Evolutionary conservation across 2,329 filamentous ascomycete species (phyloP).

Genomic region (Ciborinia camelliae): DNA sequence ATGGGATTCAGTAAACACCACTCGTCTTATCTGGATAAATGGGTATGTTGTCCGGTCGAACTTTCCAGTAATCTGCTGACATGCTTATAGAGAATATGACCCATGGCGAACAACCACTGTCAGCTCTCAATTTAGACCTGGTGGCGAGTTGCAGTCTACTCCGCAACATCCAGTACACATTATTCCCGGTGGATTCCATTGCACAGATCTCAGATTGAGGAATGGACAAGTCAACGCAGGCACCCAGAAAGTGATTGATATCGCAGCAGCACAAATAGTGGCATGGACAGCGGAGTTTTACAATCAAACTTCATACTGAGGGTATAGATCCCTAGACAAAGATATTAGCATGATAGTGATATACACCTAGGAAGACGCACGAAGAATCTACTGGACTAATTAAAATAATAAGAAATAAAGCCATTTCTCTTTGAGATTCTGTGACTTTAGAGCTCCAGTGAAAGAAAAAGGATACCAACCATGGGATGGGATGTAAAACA

Average conservation of each 20-base stretch:
- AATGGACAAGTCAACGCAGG: constrained; percentile 48
- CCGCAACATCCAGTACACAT: constrained; percentile 49
- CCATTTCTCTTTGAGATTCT: not conserved
- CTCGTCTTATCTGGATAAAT: constrained; percentile 56
- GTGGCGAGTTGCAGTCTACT: constrained; percentile 50
- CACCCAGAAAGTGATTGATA: constrained; percentile 48
- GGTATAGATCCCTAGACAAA: not conserved
- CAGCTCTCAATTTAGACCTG: constrained; percentile 50
- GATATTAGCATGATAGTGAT: constrained; percentile 8
- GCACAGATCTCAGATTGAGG: constrained; percentile 48
- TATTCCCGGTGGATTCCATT: constrained; percentile 53
- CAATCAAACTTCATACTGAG: constrained; percentile 4
- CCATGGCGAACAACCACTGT: constrained; percentile 57
- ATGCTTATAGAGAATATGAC: constrained; percentile 47
- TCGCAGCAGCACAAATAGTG: constrained; percentile 48
- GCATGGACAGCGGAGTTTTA: constrained; percentile 51
- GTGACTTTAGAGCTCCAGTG: not conserved
- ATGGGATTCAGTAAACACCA: constrained; percentile 51
- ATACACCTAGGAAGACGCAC: not conserved
- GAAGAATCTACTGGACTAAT: not conserved
- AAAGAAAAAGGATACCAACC: not conserved
- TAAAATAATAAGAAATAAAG: constrained; percentile 7
- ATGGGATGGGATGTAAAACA: not conserved
- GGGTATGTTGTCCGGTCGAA: constrained; percentile 38
- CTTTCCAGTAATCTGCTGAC: constrained; percentile 14